phyloP scores from a whole-genome alignment of 805 yeast species.

The Grigorovia yakushimaensis region DNA sequence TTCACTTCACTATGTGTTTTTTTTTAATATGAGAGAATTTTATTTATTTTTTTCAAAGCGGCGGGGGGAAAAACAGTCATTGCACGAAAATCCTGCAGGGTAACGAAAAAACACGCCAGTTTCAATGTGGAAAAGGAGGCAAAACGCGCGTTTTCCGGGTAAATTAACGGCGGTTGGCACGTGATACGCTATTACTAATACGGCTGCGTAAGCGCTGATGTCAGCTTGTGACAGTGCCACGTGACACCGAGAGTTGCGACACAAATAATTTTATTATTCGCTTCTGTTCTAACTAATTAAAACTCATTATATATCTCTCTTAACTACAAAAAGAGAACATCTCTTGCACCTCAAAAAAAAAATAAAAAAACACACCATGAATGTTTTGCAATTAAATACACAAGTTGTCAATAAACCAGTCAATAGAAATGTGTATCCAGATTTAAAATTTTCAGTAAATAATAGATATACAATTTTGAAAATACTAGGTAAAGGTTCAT shows the following conservation, averaged over 20 bases:
- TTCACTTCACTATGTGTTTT: too few relatives aligned
- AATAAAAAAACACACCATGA: too few relatives aligned
- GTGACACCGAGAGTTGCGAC: not conserved
- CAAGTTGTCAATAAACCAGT: not conserved
- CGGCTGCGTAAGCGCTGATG: not conserved
- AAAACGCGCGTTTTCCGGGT: too few relatives aligned
- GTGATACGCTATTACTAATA: not conserved
- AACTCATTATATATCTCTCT: too few relatives aligned
- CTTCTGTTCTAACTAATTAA: too few relatives aligned
- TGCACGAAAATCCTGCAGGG: not conserved
- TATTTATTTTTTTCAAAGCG: not conserved
- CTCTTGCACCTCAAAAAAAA: too few relatives aligned
- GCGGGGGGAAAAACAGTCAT: too few relatives aligned
- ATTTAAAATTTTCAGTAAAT: conserved; percentile 54
- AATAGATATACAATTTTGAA: conserved; percentile 46
- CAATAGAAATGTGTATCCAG: conserved; percentile 33
- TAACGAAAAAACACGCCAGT: not conserved
- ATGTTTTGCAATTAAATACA: not conserved
- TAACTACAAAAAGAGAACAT: too few relatives aligned
- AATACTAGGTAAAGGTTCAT: conserved; percentile 74
- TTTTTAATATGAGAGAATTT: too few relatives aligned
- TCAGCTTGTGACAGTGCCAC: too few relatives aligned
- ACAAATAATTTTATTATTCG: too few relatives aligned
- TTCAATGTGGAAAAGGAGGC: too few relatives aligned
- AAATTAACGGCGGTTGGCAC: not conserved